A percentile compares a stretch with the other conserved stretches of the same genome.
phyloP scores from a whole-genome alignment of 208 protist genomes.

The Trypanosoma lewisi region DNA sequence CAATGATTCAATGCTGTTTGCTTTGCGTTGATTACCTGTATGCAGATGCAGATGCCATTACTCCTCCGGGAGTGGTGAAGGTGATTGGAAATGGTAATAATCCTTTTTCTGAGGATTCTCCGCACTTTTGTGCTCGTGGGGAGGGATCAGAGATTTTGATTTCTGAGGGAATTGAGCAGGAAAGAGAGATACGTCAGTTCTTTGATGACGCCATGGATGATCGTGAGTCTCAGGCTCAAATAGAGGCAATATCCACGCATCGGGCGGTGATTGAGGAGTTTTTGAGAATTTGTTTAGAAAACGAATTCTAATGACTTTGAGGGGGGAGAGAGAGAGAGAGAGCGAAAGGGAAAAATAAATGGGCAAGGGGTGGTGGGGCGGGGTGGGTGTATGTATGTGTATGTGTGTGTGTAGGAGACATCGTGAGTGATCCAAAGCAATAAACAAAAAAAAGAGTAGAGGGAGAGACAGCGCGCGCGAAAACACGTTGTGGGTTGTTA shows the following conservation, averaged over 20 bases:
- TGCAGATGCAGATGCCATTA: constrained; percentile 36
- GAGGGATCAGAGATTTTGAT: background rate
- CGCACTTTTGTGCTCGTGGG: background rate
- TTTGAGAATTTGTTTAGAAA: constrained; percentile 8
- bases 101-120: no score
- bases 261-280: constrained; percentile 19
- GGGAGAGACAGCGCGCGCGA: no score
- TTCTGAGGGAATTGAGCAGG: background rate
- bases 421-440: background rate
- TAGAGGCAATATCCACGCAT: constrained; percentile 16
- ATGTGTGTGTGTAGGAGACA: no score
- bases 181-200: constrained; percentile 12
- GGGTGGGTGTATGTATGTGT: no score
- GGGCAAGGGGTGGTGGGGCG: no score
- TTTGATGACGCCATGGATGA: constrained; percentile 26
- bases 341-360: no score
- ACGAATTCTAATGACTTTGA: no score
- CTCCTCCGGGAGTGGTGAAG: background rate
- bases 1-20: constrained; percentile 65
- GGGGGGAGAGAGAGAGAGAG: no score
- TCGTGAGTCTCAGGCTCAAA: constrained; percentile 15
- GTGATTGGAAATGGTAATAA: background rate
- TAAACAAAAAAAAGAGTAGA: constrained; percentile 1
- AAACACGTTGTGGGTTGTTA: no score
- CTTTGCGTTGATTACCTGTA: constrained; percentile 76